Evolutionary conservation across 75 land plant genomes (phyloP).

Genomic region (Pinus tabuliformis): DNA sequence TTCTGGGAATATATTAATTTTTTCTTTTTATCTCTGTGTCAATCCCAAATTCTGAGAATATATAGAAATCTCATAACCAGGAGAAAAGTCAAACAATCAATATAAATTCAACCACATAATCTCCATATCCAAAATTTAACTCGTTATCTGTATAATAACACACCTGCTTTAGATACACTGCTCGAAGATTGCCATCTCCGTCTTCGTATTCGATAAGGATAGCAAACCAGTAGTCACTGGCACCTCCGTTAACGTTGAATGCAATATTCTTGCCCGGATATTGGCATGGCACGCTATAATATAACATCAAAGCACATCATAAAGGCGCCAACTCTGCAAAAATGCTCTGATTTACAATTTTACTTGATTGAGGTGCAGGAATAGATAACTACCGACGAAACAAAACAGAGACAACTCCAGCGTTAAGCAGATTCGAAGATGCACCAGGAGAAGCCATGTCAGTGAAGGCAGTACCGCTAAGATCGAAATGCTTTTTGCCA

Average conservation of each 20-base stretch:
- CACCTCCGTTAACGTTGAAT: conserved; percentile 76
- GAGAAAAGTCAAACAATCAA: no score
- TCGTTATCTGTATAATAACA: not conserved
- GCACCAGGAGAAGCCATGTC: conserved; percentile 48
- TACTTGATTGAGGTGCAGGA: no score
- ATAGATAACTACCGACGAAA: conserved; percentile 23
- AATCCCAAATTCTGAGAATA: no score
- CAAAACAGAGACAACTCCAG: conserved; percentile 32
- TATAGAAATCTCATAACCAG: no score
- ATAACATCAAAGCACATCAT: no score
- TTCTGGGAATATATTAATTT: no score
- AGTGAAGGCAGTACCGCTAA: conserved; percentile 63
- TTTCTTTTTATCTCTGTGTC: no score
- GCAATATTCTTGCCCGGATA: conserved; percentile 69
- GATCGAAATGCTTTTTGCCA: conserved; percentile 44
- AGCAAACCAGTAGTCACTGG: conserved; percentile 78
- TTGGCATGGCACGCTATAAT: conserved; percentile 22
- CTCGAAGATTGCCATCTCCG: conserved; percentile 28
- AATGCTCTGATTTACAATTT: no score
- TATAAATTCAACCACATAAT: no score
- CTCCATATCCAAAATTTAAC: not conserved
- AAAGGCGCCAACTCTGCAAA: no score
- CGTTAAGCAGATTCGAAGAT: conserved; percentile 30
- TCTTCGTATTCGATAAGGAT: conserved; percentile 45
- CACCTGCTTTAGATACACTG: conserved; percentile 8